Evolutionary conservation across 1,139 yeast species (phyloP).

Genomic region (Zhuliangozyma blackwelliae): DNA sequence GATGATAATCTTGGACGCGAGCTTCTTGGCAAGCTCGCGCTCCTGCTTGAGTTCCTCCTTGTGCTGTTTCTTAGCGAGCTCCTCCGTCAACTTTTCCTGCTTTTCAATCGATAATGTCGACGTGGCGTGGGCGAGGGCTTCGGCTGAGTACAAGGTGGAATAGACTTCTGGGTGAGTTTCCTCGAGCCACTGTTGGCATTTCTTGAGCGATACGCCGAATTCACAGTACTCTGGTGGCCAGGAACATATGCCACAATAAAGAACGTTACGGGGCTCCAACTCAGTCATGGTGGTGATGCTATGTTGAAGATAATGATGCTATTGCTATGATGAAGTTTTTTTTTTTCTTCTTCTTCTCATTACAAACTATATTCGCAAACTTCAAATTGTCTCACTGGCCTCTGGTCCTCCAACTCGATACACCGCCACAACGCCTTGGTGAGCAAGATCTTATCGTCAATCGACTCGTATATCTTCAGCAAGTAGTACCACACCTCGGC

Average conservation of each 20-base stretch:
- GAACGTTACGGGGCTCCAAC: conserved; percentile 40
- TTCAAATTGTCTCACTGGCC: conserved; percentile 54
- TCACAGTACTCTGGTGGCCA: conserved; percentile 95
- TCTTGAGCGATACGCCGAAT: conserved; percentile 75
- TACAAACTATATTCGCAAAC: conserved; percentile 16
- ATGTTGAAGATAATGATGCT: not conserved
- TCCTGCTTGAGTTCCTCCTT: conserved; percentile 88
- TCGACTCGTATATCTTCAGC: conserved; percentile 58
- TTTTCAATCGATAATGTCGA: conserved; percentile 64
- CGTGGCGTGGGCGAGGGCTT: conserved; percentile 48
- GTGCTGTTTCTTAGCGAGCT: conserved; percentile 78
- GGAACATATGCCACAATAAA: conserved; percentile 81
- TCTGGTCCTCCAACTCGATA: conserved; percentile 60
- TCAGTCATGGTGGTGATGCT: conserved; percentile 24
- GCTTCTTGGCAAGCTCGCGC: conserved; percentile 73
- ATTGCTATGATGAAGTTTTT: conserved; percentile 1
- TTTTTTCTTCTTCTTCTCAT: conserved; percentile 1
- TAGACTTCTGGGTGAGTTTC: conserved; percentile 55
- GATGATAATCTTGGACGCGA: conserved; percentile 74
- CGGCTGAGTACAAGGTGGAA: conserved; percentile 57
- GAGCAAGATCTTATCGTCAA: conserved; percentile 53
- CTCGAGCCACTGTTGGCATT: conserved; percentile 82
- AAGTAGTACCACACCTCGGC: conserved; percentile 75
- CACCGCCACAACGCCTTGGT: conserved; percentile 60
- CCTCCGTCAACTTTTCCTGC: conserved; percentile 77